Evolutionary conservation across 805 yeast genomes (phyloP).

Genomic region (Pichia deserticola): DNA sequence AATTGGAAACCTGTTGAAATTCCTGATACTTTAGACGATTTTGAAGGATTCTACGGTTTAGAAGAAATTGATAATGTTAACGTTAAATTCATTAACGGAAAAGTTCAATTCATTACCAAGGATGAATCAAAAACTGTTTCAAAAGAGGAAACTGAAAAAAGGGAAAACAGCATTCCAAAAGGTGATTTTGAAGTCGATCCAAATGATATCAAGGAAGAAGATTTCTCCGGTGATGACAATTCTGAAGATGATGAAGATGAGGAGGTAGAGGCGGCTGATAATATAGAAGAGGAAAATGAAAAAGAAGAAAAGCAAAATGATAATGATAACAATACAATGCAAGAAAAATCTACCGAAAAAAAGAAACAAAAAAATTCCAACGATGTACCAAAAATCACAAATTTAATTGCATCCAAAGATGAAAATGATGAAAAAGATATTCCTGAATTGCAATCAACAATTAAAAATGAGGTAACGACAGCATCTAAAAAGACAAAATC

Average conservation of each 20-base stretch:
- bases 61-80: slow-evolving; percentile 94
- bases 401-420: slow-evolving; percentile 7
- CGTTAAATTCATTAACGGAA: slow-evolving; percentile 66
- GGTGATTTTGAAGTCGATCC: slow-evolving; percentile 20
- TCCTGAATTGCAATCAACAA: slow-evolving; percentile 6
- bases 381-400: slow-evolving; percentile 7
- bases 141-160: slow-evolving; percentile 18
- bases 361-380: not conserved
- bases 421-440: slow-evolving; percentile 13
- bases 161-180: slow-evolving; percentile 17
- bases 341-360: not conserved
- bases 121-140: slow-evolving; percentile 21
- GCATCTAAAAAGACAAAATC: not conserved
- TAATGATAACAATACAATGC: slow-evolving; percentile 2
- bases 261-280: not conserved
- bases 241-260: slow-evolving; percentile 6
- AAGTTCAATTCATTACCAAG: slow-evolving; percentile 47
- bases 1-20: slow-evolving; percentile 79
- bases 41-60: slow-evolving; percentile 84
- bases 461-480: not conserved
- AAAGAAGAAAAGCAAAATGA: not conserved
- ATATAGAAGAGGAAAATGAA: not conserved
- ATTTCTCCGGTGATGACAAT: slow-evolving; percentile 13
- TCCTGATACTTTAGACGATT: slow-evolving; percentile 79
- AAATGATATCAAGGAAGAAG: slow-evolving; percentile 15